Base-by-base conservation (phyloP, 352 stramenopile species). In the Pythium coloratum region DNA sequence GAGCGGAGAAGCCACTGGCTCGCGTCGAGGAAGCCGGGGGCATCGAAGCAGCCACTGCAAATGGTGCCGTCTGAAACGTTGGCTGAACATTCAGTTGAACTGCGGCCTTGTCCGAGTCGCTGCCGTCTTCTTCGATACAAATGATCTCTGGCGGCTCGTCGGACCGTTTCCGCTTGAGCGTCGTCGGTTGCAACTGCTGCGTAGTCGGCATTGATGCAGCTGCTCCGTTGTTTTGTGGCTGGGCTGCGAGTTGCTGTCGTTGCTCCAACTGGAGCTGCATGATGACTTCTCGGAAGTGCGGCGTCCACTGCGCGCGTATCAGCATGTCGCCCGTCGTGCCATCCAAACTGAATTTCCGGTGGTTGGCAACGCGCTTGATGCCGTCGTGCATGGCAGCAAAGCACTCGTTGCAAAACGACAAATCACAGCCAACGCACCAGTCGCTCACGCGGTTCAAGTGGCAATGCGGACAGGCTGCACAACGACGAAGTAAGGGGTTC, bases 371-470 rank as follows among this genome's bases (percentile, higher is more conserved):
- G 28, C 59, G 70, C 16, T 34, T 20, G 3, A 91, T 67, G 34
- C 67, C 78, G 33, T 55, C 72, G 60, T 94, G 85, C 55, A 88
- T 81, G 5, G 51, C 62, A 1, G 70, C 38, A 40, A 81, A 86
- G 34, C 85, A 94, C n/a, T 62, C 51, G 0, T 28, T 44, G 55
- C 85, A 94, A 59, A 94, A 91, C n/a, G 72, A 76, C 56, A 91
- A 55, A 26, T 91, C 76, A 47, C 85, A 93, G 28, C 86, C 69
- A 6, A 71, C 47, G 66, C 85, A 93, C 75, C 76, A 91, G 59
- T 76, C 81, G 0, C 59, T 54, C 4, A 86, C 64, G 16, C 26
- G 74, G 2, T 81, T 67, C n/a, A 79, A 6, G 34, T 86, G 80
- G 34, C 85, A 93, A 26, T 87, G 81, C 18, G 71, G 80, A 64